Evolutionary conservation across 176 grass and related monocot genomes (phyloP), one percentile per base, ranked within the genome.

Genomic region (Musa troglodytarum): DNA sequence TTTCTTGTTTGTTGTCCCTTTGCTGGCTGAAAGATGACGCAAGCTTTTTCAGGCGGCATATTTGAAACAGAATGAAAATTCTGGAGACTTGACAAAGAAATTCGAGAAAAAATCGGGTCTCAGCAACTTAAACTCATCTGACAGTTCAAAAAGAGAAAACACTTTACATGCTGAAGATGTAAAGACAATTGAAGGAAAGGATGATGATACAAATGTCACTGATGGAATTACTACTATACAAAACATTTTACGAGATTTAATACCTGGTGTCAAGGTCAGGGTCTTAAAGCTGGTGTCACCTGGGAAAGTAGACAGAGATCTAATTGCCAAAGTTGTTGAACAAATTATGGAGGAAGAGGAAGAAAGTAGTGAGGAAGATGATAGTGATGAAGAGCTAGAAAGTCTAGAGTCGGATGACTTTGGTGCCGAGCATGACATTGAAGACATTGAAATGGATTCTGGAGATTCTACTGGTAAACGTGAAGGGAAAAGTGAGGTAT

Each of bases 251-350:
- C 88, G 62, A 11, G 87, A 92, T 83, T 67, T 85, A 51, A 73
- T 80, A 78, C 85, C 87, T 66, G 43, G 83, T 82, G 72, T 82
- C 59, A 88, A 86, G 76, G 80, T 92, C 61, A 90, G 87, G 82
- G 86, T 96, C 73, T 80, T 96, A 64, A 92, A 89, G 85, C 86
- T 96, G 53, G 85, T 78, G 9, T 86, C 89, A 64, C 83, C 86
- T 53, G 89, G 84, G 73, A 92, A 92, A 86, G 62, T 90, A 49
- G 82, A 86, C 66, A 82, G 83, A 75, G 89, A 96, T 68, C 85
- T 87, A 76, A 88, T 96, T 79, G 86, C 88, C 75, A 96, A 92
- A 90, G 87, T 92, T 65, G 87, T 96, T 29, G 85, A 92, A 76
- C 85, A 96, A 75, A 96, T 96, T 67, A 88, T 90, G 20, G 92